Evolutionary conservation across 2,329 filamentous ascomycete genomes (phyloP).

Genomic region (Dactylella cylindrospora): DNA sequence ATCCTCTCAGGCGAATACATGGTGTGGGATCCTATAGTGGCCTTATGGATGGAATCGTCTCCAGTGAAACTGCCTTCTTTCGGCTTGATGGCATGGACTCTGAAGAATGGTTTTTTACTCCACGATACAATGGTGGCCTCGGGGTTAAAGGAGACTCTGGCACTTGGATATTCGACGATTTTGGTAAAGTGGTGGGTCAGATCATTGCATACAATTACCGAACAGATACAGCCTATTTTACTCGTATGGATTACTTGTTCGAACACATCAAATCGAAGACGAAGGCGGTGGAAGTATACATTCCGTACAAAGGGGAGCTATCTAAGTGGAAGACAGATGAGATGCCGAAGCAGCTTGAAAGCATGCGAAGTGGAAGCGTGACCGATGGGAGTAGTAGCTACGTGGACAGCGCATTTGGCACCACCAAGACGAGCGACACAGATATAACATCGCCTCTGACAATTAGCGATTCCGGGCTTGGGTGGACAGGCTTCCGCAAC

Average conservation of each 20-base stretch:
- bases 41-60: conserved; percentile 42
- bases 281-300: conserved; percentile 39
- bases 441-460: conserved; percentile 38
- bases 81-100: conserved; percentile 43
- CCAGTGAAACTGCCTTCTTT: conserved; percentile 39
- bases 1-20: conserved; percentile 34
- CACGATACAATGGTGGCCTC: conserved; percentile 37
- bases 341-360: conserved; percentile 23
- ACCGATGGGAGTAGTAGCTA: conserved; percentile 36
- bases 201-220: conserved; percentile 44
- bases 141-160: conserved; percentile 40
- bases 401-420: conserved; percentile 34
- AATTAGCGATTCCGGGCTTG: conserved; percentile 38
- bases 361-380: conserved; percentile 20
- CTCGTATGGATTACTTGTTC: conserved; percentile 43
- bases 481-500: conserved; percentile 32
- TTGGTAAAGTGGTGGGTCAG: conserved; percentile 43
- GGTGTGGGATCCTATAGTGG: conserved; percentile 42
- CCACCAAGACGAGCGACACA: conserved; percentile 29
- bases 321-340: conserved; percentile 42
- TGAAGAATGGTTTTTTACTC: conserved; percentile 44
- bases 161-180: conserved; percentile 43
- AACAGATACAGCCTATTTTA: conserved; percentile 40
- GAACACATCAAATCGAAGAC: conserved; percentile 44
- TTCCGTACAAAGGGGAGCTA: conserved; percentile 41